phyloP scores from a whole-genome alignment of 345 rosid species.

The Limnanthes douglasii region DNA sequence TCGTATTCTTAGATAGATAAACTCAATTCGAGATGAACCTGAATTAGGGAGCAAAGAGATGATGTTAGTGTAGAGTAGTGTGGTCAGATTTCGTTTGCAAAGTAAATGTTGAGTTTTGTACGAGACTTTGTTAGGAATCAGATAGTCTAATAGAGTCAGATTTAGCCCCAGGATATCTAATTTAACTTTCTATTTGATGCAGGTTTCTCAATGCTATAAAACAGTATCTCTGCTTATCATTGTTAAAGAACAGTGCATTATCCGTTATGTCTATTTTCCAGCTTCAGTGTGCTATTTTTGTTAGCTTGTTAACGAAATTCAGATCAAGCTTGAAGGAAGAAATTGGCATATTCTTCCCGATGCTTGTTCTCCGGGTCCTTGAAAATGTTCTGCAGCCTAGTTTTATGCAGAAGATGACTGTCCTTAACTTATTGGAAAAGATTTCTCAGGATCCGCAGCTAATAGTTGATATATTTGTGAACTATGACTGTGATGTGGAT shows the following conservation, averaged over 20 bases:
- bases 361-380: constrained; percentile 89
- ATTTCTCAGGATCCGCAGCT: constrained; percentile 64
- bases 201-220: constrained; percentile 81
- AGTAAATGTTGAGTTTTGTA: too few species aligned
- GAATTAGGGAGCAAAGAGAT: too few species aligned
- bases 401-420: constrained; percentile 92
- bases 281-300: constrained; percentile 86
- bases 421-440: constrained; percentile 72
- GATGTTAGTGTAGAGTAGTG: too few species aligned
- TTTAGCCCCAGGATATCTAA: too few species aligned
- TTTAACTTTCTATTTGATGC: constrained; percentile 13
- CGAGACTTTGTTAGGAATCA: too few species aligned
- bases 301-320: constrained; percentile 56
- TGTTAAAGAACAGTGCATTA: constrained; percentile 89
- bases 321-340: constrained; percentile 78
- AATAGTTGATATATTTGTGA: constrained; percentile 81
- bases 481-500: constrained; percentile 93
- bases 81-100: too few species aligned
- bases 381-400: constrained; percentile 98
- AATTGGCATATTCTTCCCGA: constrained; percentile 91
- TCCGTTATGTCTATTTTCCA: constrained; percentile 93
- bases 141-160: too few species aligned
- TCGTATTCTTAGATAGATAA: too few species aligned
- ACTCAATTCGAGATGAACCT: too few species aligned
- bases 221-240: constrained; percentile 81